Evolutionary conservation across 768 basidiomycete species (phyloP).

Genomic region (Butyriboletus loyo): DNA sequence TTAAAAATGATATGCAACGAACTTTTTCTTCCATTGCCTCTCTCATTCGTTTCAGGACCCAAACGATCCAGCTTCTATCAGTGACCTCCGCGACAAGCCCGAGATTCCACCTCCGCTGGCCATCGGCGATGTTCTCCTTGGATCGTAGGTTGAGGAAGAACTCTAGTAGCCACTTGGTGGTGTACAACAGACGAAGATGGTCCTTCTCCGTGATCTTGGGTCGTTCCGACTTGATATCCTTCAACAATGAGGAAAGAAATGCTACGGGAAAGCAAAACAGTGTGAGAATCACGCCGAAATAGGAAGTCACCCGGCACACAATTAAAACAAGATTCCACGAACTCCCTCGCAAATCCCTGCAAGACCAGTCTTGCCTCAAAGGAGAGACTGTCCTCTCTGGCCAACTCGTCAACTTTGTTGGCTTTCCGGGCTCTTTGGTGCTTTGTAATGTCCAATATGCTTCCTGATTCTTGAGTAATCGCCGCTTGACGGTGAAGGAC

Average conservation of each 20-base stretch:
- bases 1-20: constrained; percentile 15
- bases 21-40: constrained; percentile 92
- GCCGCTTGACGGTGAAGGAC: constrained; percentile 87
- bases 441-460: constrained; percentile 69
- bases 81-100: constrained; percentile 81
- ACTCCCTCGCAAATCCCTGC: constrained; percentile 66
- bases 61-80: constrained; percentile 83
- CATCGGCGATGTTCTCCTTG: constrained; percentile 33
- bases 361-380: constrained; percentile 62
- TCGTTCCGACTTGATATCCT: constrained; percentile 91
- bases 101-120: constrained; percentile 51
- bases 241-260: constrained; percentile 82
- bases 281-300: constrained; percentile 17
- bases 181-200: constrained; percentile 81
- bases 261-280: constrained; percentile 42
- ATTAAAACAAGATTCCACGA: constrained; percentile 85
- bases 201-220: constrained; percentile 94
- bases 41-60: constrained; percentile 88
- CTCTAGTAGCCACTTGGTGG: constrained; percentile 89
- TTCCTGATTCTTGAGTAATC: constrained; percentile 62
- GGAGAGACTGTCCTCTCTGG: constrained; percentile 63
- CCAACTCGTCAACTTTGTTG: constrained; percentile 63
- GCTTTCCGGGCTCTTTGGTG: constrained; percentile 57
- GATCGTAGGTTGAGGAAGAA: constrained; percentile 67
- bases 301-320: constrained; percentile 47